A percentile compares a stretch with the other conserved stretches of the same genome.
These are phyloP conservation scores for Paramecium caudatum DNA, from an alignment of 73 alveolate species.

Conservation along the genomic window DNA sequence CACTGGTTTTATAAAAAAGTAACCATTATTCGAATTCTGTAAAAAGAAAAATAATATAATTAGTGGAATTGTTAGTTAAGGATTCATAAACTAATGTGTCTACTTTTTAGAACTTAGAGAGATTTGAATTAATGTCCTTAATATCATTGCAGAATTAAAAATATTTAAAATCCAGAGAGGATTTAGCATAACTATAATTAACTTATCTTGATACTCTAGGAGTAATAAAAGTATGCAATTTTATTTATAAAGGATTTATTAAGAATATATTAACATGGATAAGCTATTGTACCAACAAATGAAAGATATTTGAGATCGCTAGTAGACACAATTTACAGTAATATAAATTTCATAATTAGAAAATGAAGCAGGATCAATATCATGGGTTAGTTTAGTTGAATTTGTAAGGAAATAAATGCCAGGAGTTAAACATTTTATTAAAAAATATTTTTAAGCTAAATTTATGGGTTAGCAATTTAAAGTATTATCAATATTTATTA, in stretches of 20 bases:
- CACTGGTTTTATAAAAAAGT: slow-evolving; percentile 21
- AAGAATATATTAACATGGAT: background rate
- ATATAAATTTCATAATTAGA: background rate
- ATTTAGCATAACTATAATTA: background rate
- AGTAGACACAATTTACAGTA: background rate
- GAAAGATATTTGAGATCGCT: background rate
- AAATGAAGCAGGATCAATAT: slow-evolving; percentile 1
- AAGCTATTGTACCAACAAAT: background rate
- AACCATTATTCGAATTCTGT: slow-evolving; percentile 43
- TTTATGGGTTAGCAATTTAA: slow-evolving; percentile 25
- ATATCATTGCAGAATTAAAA: slow-evolving; percentile 7
- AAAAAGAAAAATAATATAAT: background rate
- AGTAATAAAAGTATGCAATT: background rate
- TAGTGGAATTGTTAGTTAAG: slow-evolving; percentile 29
- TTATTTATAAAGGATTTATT: background rate
- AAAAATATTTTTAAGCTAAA: slow-evolving; percentile 38
- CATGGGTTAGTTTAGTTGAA: background rate
- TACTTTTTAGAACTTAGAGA: background rate
- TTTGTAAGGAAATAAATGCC: slow-evolving; percentile 7
- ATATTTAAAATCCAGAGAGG: slow-evolving; percentile 24
- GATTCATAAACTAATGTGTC: slow-evolving; percentile 3
- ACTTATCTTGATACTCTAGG: slow-evolving; percentile 34
- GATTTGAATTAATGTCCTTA: slow-evolving; percentile 37
- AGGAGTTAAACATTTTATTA: background rate
- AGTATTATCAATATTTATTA: background rate